Base-by-base conservation (phyloP, 2,329 filamentous ascomycete species). In the Venturia nashicola region DNA sequence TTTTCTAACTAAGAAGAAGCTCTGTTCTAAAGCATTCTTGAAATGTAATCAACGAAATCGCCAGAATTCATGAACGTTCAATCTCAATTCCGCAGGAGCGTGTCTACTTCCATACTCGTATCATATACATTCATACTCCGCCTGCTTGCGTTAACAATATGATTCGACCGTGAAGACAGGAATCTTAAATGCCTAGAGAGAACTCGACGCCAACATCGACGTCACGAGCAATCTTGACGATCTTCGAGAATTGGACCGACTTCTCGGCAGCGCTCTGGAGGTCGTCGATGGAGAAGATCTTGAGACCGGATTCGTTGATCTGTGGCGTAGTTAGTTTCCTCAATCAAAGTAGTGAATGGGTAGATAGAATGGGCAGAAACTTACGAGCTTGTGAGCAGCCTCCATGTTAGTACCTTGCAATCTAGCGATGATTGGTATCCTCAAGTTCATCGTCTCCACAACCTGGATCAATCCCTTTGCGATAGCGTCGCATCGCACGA, bases 271-370 rank as follows among this genome's bases (percentile, higher is more conserved):
- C 94, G 75, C 80, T 94, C 81, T 99, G 94, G 72, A 99, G 85
- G 80, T 99, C 94, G 75, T 97, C 93, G 67, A 99, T 97, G 73
- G 90, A 95, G 85, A 99, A 99, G 79, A 99, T 99, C 88, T 99
- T 99, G 74, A 99, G 86, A 71, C 94, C 92, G 63, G 92, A 95
- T 76, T 99, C 91, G 82, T 94, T 96, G 81, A 99, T 91, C 81
- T 84, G 67, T 39, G 20, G 14, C 40, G 2, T 46, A 39, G 62
- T 54, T 60, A 62, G n/a, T 44, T 20, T 54, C 54, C 55, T 63
- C 59, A 63, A 61, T 65, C 14, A 23, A 18, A 32, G 34, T 12
- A 39, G 27, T 42, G 14, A 12, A 3, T 8, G 3, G 7, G 6
- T 39, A 39, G 6, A 39, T 39, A 39, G 2, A 39, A 42, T 42